Percentiles rank a stretch among this genome's conserved stretches.
Conservation (phyloP, 1,284 basidiomycete species). For the Pyrrhoderma noxium region DNA sequence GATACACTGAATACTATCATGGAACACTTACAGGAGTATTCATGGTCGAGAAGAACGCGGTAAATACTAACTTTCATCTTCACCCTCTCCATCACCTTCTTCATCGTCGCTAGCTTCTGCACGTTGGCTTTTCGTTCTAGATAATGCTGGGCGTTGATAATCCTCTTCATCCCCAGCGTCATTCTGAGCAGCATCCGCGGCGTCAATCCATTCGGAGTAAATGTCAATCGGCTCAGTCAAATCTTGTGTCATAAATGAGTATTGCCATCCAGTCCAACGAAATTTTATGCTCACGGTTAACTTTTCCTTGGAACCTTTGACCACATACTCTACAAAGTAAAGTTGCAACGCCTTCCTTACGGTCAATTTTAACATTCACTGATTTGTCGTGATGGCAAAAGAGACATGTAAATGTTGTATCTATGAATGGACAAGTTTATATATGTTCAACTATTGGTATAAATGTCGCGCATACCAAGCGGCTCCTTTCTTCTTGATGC, state of each 20-base stretch:
- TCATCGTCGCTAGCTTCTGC: constrained; percentile 24
- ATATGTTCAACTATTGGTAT: constrained; percentile 6
- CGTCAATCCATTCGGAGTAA: constrained; percentile 90
- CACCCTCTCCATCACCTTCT: not conserved
- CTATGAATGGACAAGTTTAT: constrained; percentile 33
- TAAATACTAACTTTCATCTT: too few relatives aligned
- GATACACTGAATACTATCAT: too few relatives aligned
- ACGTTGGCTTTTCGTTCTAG: constrained; percentile 6
- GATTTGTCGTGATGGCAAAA: constrained; percentile 90
- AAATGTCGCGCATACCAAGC: constrained; percentile 46
- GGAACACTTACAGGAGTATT: too few relatives aligned
- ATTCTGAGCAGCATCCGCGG: constrained; percentile 75
- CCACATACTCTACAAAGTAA: constrained; percentile 75
- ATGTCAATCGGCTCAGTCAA: constrained; percentile 86
- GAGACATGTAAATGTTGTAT: constrained; percentile 75
- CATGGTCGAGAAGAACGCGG: too few relatives aligned
- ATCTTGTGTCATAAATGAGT: constrained; percentile 35
- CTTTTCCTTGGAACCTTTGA: constrained; percentile 77
- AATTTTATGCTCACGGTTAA: constrained; percentile 61
- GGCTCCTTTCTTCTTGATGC: constrained; percentile 55
- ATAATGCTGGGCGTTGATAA: not conserved
- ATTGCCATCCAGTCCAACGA: constrained; percentile 15
- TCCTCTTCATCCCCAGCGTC: constrained; percentile 10
- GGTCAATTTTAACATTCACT: constrained; percentile 78
- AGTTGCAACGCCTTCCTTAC: constrained; percentile 74